Base-by-base conservation (phyloP, 805 yeast species). In the Lipomyces japonicus region DNA sequence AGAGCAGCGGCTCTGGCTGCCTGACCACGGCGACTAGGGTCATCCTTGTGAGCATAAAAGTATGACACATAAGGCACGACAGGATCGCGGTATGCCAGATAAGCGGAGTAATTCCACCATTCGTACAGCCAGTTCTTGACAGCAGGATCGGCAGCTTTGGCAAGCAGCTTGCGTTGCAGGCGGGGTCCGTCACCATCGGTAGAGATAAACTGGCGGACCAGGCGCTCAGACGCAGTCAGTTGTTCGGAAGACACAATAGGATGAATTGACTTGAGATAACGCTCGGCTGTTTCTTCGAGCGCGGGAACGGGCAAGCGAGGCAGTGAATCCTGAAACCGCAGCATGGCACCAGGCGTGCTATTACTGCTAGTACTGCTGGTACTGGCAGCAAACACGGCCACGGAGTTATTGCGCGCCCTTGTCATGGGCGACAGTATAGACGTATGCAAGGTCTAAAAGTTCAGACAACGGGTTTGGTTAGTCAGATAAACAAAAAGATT, bases 21-120 rank as follows among this genome's bases (percentile, higher is more conserved):
- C 2, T 73, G 71, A 39, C 62, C 61, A 39, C 60, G 55, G 43
- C 65, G 64, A 31, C 61, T 60, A 26, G 58, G 55, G 53, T 84
- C 68, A 61, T 86, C 91, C 67, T 79, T 83, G 72, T 91, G 96
- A 46, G 82, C 77, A 71, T 79, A 91, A 61, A 88, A 93, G 72
- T 91, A 91, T 19, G 95, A 85, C 32, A 88, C 96, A 65, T 82
- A 90, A 10, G 97, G 97, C 24, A 86, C 86, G n/a, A 91, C 86
- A 0, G 97, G 95, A 68, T 88, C 97, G 59, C 93, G 77, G 71
- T 88, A 90, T 36, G 84, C 81, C 73, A 91, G 74, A 70, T 91
- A 91, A 19, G 96, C 95, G 60, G 85, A 86, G 62, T 86, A 84
- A 68, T 91, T 95, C 98, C 98, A 91, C 76, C 84, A 88, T 53